Base-by-base conservation (phyloP, 148 eudicot genomes). In the Amaranthus hypochondriacus region DNA sequence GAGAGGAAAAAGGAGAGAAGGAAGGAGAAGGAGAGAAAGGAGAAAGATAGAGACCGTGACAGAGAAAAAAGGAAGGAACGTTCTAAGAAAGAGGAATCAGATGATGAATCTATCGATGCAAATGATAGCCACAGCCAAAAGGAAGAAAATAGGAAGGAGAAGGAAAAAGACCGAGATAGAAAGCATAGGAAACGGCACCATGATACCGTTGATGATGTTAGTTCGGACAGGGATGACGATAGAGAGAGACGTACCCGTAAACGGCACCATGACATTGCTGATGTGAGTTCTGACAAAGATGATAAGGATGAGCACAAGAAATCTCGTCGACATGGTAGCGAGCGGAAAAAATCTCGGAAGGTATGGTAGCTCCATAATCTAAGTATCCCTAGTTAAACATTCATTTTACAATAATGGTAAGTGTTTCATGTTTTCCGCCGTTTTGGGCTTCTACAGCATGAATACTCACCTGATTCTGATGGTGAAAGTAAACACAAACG, bases 271-370 rank as follows among this genome's bases (percentile, higher is more conserved):
- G 90, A 87, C 76, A 68, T 81, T 3, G 68, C 62, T 62, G 97
- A 91, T 73, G 76, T 80, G 61, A 84, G 85, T 78, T 95, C 98
- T 59, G 98, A 92, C 55, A 86, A 82, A 79, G 99, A 95, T 55
- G 97, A 92, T 48, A 89, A 83, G 81, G 98, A 90, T 67, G 98
- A 95, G 68, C 79, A 87, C 48, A 95, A 81, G 81, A 92, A 87
- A 73, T 84, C 96, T 66, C 93, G 94, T 9, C 85, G 96, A 51
- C 96, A 89, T 90, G 86, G 96, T 48, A 87, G 98, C 66, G 98
- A 90, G 74, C 87, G 97, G 76, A 95, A 87, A 76, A 95, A 95
- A 71, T 92, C 97, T 60, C 89, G 97, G 78, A 95, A 92, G 92
- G 99, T 95, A 80, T 77, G 72, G 4, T 15, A 66, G 14, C 39